Evolutionary conservation across 75 land plant genomes (phyloP), one percentile per base, ranked within the genome.

Genomic region (Picea sitchensis): DNA sequence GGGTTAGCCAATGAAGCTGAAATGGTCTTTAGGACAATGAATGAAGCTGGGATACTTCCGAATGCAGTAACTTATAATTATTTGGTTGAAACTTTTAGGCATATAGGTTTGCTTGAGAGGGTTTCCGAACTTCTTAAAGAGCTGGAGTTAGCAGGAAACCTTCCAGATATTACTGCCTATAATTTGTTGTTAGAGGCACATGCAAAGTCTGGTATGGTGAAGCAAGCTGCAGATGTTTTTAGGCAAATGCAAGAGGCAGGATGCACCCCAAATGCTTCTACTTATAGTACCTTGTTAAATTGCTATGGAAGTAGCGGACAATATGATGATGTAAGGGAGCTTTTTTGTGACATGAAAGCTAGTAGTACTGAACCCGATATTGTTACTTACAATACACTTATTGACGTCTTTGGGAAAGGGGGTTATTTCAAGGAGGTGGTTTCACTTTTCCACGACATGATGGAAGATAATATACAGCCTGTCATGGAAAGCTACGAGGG

Each of bases 401-500:
- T 98, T 32, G 78, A 89, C 23, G 94, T 94, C 7, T 95, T 95
- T 84, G 96, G 98, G 0, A 86, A 92, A 80, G 98, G 99, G 34
- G 99, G 99, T 8, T 93, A 90, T 84, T 93, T 90, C 79, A 90
- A 91, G 83, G 99, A 95, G 89, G 93, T 94, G 21, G 90, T 98
- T 23, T 93, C 91, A 61, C 86, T 98, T 79, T 98, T 98, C 73
- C 89, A 91, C 80, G 99, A 96, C 82, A 89, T 98, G 98, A 81
- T 91, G 82, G 95, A 91, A 73, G 93, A 92, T 76, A 90, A 85
- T 57, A 87, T 95, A 69, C 88, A 90, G 77, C 98, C 93, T 9
- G 89, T 91, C 79, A 93, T 93, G 94, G 89, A 90, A 82, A 98
- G 94, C 7, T 98, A 95, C 65, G 91, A 88, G n/a, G 92, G 90